Evolutionary conservation across 2,329 filamentous ascomycete species (phyloP).

Genomic region (Alternaria angustiovoidea): DNA sequence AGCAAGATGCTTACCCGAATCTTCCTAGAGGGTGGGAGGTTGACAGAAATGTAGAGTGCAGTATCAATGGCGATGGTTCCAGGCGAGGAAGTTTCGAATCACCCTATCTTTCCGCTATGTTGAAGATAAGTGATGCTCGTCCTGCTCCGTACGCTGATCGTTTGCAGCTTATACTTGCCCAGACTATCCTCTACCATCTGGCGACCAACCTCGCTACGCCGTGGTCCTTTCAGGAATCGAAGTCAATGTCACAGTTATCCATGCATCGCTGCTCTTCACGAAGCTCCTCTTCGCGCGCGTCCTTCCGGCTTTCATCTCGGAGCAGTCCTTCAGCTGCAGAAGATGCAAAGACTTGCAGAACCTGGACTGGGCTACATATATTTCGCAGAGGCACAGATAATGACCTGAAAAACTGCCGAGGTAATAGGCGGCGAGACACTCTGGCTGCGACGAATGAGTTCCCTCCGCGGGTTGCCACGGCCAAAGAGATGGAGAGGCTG

Average conservation of each 20-base stretch:
- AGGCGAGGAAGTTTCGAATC: not conserved
- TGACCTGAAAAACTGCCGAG: constrained; percentile 15
- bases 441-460: constrained; percentile 2
- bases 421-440: constrained; percentile 9
- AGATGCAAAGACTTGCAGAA: constrained; percentile 19
- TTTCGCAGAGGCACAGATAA: constrained; percentile 9
- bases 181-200: constrained; percentile 44
- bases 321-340: constrained; percentile 26
- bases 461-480: not conserved
- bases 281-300: constrained; percentile 51
- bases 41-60: constrained; percentile 18
- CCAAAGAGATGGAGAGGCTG: not conserved
- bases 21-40: not conserved
- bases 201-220: constrained; percentile 46
- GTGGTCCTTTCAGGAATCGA: constrained; percentile 54
- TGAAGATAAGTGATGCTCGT: not conserved
- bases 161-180: constrained; percentile 40
- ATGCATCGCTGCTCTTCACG: constrained; percentile 55
- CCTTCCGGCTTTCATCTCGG: constrained; percentile 43
- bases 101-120: constrained; percentile 21
- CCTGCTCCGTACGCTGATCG: not conserved
- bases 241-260: constrained; percentile 56
- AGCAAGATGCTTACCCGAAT: constrained; percentile 19
- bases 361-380: constrained; percentile 22
- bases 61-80: constrained; percentile 5